Evolutionary conservation across 2,329 filamentous ascomycete genomes (phyloP).

Genomic region (Aplosporella prunicola): DNA sequence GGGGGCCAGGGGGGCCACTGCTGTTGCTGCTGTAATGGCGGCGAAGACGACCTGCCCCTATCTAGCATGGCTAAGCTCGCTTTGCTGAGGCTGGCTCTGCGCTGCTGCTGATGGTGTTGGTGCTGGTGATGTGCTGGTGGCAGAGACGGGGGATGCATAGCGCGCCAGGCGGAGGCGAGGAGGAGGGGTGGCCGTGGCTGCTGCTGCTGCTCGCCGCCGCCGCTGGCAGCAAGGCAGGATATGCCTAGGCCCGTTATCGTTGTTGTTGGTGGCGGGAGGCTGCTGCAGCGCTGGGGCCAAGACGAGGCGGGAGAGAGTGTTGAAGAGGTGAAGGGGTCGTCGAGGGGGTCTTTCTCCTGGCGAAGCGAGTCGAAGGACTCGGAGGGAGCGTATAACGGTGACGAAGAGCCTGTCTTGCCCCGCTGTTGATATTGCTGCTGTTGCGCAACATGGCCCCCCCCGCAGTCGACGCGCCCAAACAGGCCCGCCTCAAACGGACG

Average conservation of each 20-base stretch:
- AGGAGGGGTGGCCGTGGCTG: slow-evolving; percentile 18
- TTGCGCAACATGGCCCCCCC: neutral
- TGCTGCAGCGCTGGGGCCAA: slow-evolving; percentile 13
- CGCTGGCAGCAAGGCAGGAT: slow-evolving; percentile 13
- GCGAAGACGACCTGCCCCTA: no score
- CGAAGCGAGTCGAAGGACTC: slow-evolving; percentile 13
- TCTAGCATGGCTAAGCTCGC: no score
- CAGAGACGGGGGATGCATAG: slow-evolving; percentile 24
- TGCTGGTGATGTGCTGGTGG: no score
- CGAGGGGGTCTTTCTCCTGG: slow-evolving; percentile 14
- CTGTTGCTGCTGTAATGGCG: no score
- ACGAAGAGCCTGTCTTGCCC: slow-evolving; percentile 12
- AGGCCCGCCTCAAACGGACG: slow-evolving; percentile 30
- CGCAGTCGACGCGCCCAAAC: no score
- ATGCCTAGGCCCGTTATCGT: slow-evolving; percentile 9
- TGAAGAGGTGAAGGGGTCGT: slow-evolving; percentile 12
- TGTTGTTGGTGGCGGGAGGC: neutral
- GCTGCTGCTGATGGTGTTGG: no score
- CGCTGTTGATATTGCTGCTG: slow-evolving; percentile 16
- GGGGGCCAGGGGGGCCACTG: no score
- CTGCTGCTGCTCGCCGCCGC: slow-evolving; percentile 18
- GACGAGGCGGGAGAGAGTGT: neutral
- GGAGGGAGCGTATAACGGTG: no score
- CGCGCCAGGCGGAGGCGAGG: slow-evolving; percentile 25
- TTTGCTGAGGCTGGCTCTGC: no score